These are phyloP conservation scores for Vitis hybrid DNA, from an alignment of 177 flowering plant species.

Conservation along the genomic window DNA sequence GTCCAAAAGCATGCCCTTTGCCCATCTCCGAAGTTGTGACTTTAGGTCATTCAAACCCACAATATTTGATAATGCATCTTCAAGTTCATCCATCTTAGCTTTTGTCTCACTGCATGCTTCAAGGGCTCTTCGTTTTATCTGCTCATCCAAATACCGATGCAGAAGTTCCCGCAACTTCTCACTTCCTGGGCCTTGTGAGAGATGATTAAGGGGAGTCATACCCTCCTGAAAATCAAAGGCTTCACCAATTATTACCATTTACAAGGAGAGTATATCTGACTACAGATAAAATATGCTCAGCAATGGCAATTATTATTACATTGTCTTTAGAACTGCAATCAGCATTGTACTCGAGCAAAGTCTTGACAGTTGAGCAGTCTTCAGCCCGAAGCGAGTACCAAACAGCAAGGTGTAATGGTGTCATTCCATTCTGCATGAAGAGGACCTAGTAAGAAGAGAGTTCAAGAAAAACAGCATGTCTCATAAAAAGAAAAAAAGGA, in stretches of 20 bases:
- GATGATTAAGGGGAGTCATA: constrained; percentile 79
- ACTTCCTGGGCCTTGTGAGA: constrained; percentile 71
- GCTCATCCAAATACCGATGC: constrained; percentile 65
- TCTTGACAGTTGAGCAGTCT: constrained; percentile 66
- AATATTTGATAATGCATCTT: constrained; percentile 61
- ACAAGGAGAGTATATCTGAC: not conserved
- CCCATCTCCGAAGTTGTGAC: constrained; percentile 89
- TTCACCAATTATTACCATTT: constrained; percentile 1
- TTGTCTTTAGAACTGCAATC: constrained; percentile 85
- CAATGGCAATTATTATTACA: constrained; percentile 26
- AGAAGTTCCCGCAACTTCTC: constrained; percentile 68
- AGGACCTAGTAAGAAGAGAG: constrained; percentile 2
- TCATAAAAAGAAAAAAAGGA: not conserved
- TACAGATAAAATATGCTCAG: not conserved
- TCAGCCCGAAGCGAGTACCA: constrained; percentile 80
- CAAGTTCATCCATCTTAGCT: constrained; percentile 90
- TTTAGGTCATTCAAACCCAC: constrained; percentile 91
- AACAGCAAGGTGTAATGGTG: constrained; percentile 95
- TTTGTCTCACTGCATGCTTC: constrained; percentile 83
- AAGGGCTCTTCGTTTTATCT: constrained; percentile 68
- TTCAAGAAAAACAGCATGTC: not conserved
- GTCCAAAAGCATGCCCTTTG: constrained; percentile 97
- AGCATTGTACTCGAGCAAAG: constrained; percentile 79
- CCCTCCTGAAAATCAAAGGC: constrained; percentile 58
- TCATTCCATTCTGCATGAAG: constrained; percentile 88